Percentiles rank a stretch among this genome's conserved stretches.
These are phyloP conservation scores for Kurtzmaniella fragi DNA, from an alignment of 805 yeast genomes.

Conservation along the genomic window DNA sequence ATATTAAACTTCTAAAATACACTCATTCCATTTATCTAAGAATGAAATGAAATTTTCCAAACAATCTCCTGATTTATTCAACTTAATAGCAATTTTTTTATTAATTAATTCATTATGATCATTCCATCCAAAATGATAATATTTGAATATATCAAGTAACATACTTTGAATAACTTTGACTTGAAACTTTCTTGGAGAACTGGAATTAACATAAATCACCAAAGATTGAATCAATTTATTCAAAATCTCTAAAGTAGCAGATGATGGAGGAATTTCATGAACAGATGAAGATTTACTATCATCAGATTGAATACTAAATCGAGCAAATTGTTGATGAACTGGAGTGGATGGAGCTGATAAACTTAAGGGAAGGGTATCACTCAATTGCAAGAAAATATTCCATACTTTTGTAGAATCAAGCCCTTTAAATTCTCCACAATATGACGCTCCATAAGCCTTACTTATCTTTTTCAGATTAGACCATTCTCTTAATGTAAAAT, in stretches of 20 bases:
- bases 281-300: background rate
- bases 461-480: conserved; percentile 13
- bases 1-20: conserved; percentile 18
- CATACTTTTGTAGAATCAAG: conserved; percentile 26
- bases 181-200: conserved; percentile 21
- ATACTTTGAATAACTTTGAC: conserved; percentile 28
- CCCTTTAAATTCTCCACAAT: conserved; percentile 27
- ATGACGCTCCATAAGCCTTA: conserved; percentile 16
- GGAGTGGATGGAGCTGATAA: conserved; percentile 42
- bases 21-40: conserved; percentile 32
- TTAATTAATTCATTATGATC: conserved; percentile 27
- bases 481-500: conserved; percentile 26
- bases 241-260: conserved; percentile 28
- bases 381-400: conserved; percentile 32
- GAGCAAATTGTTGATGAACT: conserved; percentile 8
- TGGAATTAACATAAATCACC: conserved; percentile 28
- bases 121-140: conserved; percentile 41
- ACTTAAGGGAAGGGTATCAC: conserved; percentile 39
- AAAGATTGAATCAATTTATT: conserved; percentile 29
- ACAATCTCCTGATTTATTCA: conserved; percentile 31
- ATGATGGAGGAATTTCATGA: conserved; percentile 5
- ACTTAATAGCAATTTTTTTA: conserved; percentile 29
- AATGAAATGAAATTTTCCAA: conserved; percentile 30
- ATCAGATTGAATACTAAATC: background rate
- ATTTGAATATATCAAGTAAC: conserved; percentile 27